Evolutionary conservation across 106 monocot genomes (phyloP), one percentile per base, ranked within the genome.

Genomic region (Posidonia australis): DNA sequence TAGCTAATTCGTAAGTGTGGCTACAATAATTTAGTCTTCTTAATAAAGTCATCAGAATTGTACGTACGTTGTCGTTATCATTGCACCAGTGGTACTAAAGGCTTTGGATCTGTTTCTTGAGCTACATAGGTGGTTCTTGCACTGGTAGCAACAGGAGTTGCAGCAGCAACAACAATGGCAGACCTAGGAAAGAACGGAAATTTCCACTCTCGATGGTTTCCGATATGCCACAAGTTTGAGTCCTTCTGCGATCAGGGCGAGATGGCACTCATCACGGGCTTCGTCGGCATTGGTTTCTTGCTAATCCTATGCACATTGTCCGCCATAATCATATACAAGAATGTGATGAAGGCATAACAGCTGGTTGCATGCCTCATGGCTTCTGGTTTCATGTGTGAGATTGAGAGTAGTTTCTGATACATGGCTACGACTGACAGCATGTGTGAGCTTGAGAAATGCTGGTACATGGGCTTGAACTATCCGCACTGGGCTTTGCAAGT

Each of bases 141-240:
- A 49, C 46, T 86, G 23, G 70, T 83, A 55, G 86, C 83, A 1
- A 74, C 78, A 0, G 81, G 74, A 41, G 78, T 65, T 14, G 78
- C 83, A 0, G 78, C 83, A 14, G 86, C 90, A 9, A 41, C 83
- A 0, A 57, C 83, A 0, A 79, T 91, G 62, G 83, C 76, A 12
- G 80, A 77, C 42, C 70, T 91, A 13, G 81, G 71, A 0, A 83
- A 79, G 77, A 68, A 91, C 36, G 90, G 86, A 4, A 86, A 86
- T 72, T 16, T 47, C 58, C 78, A 81, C 45, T 70, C 83, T 4
- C 65, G 77, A 25, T 91, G 90, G 90, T 86, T 69, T 53, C 86
- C 86, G 6, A 70, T 83, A 69, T 91, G 90, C 67, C 73, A 77
- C 69, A 76, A 46, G 18, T 91, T 86, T 41, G 25, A 42, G 11